Evolutionary conservation across 306 rosid genomes (phyloP).

Genomic region (Herpetospermum pedunculosum): DNA sequence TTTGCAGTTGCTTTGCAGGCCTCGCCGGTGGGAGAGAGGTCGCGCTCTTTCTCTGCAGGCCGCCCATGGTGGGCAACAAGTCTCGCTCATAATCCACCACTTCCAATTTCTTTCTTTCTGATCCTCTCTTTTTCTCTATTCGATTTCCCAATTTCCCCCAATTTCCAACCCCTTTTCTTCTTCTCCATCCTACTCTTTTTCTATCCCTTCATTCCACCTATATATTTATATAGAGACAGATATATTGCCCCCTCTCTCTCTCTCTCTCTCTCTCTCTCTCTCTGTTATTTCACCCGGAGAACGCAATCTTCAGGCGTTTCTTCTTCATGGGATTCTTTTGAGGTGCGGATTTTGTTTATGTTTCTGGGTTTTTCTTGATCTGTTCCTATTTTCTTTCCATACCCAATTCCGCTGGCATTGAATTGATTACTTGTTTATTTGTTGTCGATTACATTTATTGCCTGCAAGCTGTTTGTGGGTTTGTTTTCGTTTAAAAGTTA

Average conservation of each 20-base stretch:
- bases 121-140: background rate
- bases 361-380: background rate
- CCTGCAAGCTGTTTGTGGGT: slow-evolving; percentile 5
- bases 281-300: background rate
- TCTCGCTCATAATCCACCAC: slow-evolving; percentile 21
- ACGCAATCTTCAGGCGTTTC: background rate
- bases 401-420: background rate
- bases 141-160: background rate
- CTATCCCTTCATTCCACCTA: background rate
- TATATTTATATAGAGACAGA: background rate
- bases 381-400: background rate
- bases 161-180: background rate
- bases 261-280: background rate
- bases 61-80: background rate
- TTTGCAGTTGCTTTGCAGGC: background rate
- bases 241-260: background rate
- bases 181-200: background rate
- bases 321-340: background rate
- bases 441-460: background rate
- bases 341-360: background rate
- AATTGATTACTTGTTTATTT: background rate
- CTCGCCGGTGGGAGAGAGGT: slow-evolving; percentile 32
- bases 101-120: background rate
- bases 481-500: background rate
- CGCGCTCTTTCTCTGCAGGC: slow-evolving; percentile 17